These are phyloP conservation scores for Litchi chinensis DNA, from an alignment of 345 rosid species.

Conservation along the genomic window DNA sequence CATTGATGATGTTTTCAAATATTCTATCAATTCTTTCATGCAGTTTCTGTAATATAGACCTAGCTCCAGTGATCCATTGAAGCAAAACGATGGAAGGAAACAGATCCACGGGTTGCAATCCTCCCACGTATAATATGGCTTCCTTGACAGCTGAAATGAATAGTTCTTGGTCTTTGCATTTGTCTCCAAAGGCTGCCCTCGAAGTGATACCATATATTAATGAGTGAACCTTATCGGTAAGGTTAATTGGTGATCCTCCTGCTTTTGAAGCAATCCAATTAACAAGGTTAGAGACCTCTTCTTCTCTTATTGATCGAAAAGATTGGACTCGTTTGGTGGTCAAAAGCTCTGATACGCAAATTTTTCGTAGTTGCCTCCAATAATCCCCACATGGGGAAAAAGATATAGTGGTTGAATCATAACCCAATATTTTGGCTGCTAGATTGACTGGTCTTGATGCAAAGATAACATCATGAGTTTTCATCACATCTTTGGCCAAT, in stretches of 20 bases:
- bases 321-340: too few species aligned
- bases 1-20: slow-evolving; percentile 6
- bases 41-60: neutral
- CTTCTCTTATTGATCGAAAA: too few species aligned
- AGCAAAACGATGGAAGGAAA: too few species aligned
- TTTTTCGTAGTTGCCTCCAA: slow-evolving; percentile 29
- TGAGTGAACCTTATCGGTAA: slow-evolving; percentile 20
- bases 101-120: neutral
- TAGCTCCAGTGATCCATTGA: neutral
- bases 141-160: slow-evolving; percentile 2
- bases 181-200: slow-evolving; percentile 26
- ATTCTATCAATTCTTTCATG: neutral
- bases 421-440: neutral
- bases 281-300: slow-evolving; percentile 18
- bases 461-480: slow-evolving; percentile 30
- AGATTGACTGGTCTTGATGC: slow-evolving; percentile 24
- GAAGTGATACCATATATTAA: slow-evolving; percentile 12
- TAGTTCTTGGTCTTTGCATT: slow-evolving; percentile 19
- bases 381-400: slow-evolving; percentile 29
- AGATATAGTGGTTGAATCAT: slow-evolving; percentile 14
- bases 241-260: slow-evolving; percentile 22
- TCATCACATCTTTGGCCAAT: slow-evolving; percentile 33
- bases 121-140: neutral
- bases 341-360: slow-evolving; percentile 10
- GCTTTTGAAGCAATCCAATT: neutral